phyloP scores from a whole-genome alignment of 345 rosid species.

The Stellera chamaejasme region DNA sequence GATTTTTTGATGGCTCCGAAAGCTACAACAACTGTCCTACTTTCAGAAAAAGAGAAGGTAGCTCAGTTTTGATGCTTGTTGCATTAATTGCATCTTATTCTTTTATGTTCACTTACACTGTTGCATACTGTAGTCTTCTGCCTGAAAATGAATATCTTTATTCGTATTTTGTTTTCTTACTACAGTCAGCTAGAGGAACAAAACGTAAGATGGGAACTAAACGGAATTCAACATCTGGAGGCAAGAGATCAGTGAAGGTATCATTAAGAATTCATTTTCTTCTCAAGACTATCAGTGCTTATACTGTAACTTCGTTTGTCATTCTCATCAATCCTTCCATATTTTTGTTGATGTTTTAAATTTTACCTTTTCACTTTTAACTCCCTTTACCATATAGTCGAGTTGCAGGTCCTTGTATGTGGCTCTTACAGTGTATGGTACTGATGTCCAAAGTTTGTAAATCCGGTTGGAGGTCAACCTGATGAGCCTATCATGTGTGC shows the following conservation, averaged over 20 bases:
- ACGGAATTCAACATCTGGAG: constrained; percentile 36
- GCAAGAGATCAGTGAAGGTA: constrained; percentile 62
- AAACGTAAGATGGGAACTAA: constrained; percentile 65
- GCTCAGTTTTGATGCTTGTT: background rate
- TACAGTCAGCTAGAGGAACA: constrained; percentile 50
- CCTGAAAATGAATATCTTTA: background rate
- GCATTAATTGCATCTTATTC: background rate
- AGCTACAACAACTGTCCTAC: constrained; percentile 48
- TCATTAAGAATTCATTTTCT: background rate
- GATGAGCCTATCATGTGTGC: too few species aligned
- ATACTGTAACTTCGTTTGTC: too few species aligned
- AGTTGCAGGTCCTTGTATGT: too few species aligned
- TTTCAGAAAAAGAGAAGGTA: constrained; percentile 77
- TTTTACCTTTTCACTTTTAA: too few species aligned
- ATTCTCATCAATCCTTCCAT: too few species aligned
- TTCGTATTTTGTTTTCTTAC: constrained; percentile 2
- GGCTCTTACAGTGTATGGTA: too few species aligned
- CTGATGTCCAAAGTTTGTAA: too few species aligned
- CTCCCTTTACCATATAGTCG: too few species aligned
- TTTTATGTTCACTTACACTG: background rate
- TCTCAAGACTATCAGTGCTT: too few species aligned
- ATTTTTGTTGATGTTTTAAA: too few species aligned
- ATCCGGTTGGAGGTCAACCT: too few species aligned
- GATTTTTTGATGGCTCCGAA: constrained; percentile 83
- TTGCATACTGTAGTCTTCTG: background rate